phyloP scores from a whole-genome alignment of 306 rosid species.

The Vicia faba region DNA sequence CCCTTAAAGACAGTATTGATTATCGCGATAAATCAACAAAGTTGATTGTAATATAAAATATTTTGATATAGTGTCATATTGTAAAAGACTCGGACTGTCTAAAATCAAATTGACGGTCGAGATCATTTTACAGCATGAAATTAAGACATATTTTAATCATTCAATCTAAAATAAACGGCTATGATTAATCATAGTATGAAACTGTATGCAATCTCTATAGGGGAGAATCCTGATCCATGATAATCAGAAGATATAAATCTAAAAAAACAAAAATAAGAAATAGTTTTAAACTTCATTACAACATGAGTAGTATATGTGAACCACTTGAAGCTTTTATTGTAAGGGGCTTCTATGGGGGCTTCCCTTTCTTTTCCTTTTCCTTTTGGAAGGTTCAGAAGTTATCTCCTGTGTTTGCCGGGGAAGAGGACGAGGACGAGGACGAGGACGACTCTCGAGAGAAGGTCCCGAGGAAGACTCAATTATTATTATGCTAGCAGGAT shows the following conservation, averaged over 20 bases:
- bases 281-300: not conserved
- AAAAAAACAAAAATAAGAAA: not conserved
- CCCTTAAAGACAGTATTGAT: no score
- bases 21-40: not conserved
- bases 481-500: not conserved
- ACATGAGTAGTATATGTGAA: not conserved
- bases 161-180: no score
- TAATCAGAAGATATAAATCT: not conserved
- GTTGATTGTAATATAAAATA: not conserved
- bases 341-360: conserved; percentile 54
- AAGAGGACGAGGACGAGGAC: not conserved
- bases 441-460: conserved; percentile 8
- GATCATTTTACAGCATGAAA: no score
- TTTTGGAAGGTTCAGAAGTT: not conserved
- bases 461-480: conserved; percentile 24
- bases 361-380: conserved; percentile 49
- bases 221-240: not conserved
- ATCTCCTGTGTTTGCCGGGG: conserved; percentile 20
- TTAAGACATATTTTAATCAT: no score
- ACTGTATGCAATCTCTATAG: no score
- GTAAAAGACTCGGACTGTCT: no score
- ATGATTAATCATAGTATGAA: no score
- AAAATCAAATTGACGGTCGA: no score
- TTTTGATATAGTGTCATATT: not conserved
- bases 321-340: conserved; percentile 30